Conservation (phyloP, 2,329 filamentous ascomycete genomes). For the Cryphonectria carpinicola region DNA sequence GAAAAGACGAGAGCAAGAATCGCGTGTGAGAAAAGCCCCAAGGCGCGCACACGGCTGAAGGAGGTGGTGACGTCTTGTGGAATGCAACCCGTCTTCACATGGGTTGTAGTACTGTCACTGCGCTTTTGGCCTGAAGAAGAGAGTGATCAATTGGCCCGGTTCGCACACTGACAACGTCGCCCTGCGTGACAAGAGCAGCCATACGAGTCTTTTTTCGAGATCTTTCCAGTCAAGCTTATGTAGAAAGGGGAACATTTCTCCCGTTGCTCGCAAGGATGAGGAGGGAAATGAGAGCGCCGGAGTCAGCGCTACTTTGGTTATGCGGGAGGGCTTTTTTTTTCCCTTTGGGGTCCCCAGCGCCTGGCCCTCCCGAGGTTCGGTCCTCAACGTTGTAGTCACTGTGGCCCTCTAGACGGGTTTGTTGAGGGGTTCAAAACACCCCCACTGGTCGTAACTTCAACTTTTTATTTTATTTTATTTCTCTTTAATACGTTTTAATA, state of each 20-base stretch:
- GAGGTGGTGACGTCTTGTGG: not conserved
- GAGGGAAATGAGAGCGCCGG: constrained; percentile 2
- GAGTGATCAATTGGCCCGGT: constrained; percentile 7
- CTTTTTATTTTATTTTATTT: not conserved
- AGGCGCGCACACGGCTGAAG: not conserved
- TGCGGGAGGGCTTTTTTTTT: not conserved
- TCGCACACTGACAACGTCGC: not conserved
- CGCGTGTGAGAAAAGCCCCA: not conserved
- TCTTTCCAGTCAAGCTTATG: not conserved
- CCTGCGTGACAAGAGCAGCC: not conserved
- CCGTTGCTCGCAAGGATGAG: not conserved
- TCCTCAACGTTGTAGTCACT: constrained; percentile 7
- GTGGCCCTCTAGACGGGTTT: not conserved
- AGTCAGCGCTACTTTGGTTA: not conserved
- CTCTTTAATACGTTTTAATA: too few species aligned
- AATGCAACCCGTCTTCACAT: constrained; percentile 2
- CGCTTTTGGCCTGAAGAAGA: not conserved
- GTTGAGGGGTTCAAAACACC: not conserved
- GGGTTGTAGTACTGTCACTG: not conserved
- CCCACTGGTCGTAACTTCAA: not conserved
- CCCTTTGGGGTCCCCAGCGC: not conserved
- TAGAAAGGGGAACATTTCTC: not conserved
- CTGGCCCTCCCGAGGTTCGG: not conserved
- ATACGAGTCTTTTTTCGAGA: not conserved
- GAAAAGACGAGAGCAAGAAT: not conserved